phyloP scores from a whole-genome alignment of 495 filamentous ascomycete genomes.

The Penicillium macrosclerotiorum region DNA sequence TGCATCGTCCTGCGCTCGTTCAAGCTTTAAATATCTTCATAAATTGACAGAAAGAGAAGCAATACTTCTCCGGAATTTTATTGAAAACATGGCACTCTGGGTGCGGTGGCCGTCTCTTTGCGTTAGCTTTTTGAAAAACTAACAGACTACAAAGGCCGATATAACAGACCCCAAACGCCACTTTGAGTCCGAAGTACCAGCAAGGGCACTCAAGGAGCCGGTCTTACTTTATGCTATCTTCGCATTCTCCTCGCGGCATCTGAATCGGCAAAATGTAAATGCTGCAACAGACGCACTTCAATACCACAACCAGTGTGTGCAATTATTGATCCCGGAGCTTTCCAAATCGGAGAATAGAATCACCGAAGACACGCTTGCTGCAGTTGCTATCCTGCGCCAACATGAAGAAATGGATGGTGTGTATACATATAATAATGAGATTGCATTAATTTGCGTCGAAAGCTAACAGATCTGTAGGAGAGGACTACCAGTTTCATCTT shows the following conservation, averaged over 20 bases:
- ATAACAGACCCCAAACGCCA: constrained; percentile 31
- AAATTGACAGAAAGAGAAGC: constrained; percentile 23
- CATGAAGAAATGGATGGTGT: constrained; percentile 34
- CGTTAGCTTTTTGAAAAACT: no score
- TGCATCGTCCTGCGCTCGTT: background rate
- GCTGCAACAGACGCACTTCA: constrained; percentile 24
- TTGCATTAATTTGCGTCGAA: background rate
- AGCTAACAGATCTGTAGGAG: no score
- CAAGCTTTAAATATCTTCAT: constrained; percentile 1
- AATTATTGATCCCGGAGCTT: constrained; percentile 24
- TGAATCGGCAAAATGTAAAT: constrained; percentile 17
- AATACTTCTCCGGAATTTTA: constrained; percentile 26
- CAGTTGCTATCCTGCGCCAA: constrained; percentile 31
- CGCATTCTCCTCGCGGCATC: constrained; percentile 31
- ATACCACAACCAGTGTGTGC: constrained; percentile 29
- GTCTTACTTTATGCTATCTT: constrained; percentile 28
- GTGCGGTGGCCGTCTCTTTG: no score
- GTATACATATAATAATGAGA: background rate
- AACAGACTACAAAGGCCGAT: constrained; percentile 18
- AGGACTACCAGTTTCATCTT: constrained; percentile 32
- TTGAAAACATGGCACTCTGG: constrained; percentile 35
- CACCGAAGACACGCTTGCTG: constrained; percentile 26
- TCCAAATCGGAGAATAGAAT: constrained; percentile 21
- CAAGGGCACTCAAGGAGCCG: constrained; percentile 22
- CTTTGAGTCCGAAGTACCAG: constrained; percentile 26